Conservation (phyloP, 192 early-diverging fungal genomes). For the Entomortierella parvispora region DNA sequence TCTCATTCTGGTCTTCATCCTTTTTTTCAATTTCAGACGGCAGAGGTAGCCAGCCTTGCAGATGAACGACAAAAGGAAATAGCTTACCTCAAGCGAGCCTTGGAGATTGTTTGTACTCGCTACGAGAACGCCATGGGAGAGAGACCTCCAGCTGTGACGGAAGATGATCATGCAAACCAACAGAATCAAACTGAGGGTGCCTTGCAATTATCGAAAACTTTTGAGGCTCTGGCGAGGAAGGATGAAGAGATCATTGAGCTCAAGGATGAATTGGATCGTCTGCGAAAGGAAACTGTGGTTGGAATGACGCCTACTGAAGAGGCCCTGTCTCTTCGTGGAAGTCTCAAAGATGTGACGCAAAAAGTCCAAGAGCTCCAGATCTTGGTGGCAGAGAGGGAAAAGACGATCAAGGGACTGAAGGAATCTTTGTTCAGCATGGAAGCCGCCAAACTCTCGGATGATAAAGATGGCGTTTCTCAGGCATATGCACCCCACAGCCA, state of each 20-base stretch:
- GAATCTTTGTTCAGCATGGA: constrained; percentile 33
- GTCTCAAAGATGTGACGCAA: constrained; percentile 33
- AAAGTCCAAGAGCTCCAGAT: constrained; percentile 38
- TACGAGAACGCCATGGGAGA: constrained; percentile 50
- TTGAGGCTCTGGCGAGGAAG: constrained; percentile 49
- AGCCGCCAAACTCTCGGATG: constrained; percentile 26
- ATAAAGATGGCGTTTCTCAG: constrained; percentile 7
- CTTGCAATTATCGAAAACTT: constrained; percentile 42
- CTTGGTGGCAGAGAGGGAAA: constrained; percentile 23
- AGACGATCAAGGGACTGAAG: constrained; percentile 39
- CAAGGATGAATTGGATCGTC: constrained; percentile 22
- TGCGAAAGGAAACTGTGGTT: constrained; percentile 25
- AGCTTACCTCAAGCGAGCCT: constrained; percentile 36
- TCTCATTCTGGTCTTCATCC: no score
- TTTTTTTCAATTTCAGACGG: constrained; percentile 17
- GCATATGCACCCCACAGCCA: background rate
- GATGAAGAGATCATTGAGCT: constrained; percentile 49
- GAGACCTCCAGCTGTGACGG: constrained; percentile 26
- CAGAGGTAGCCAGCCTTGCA: constrained; percentile 29
- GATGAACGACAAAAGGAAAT: constrained; percentile 46
- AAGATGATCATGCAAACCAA: constrained; percentile 43
- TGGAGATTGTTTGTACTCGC: constrained; percentile 48
- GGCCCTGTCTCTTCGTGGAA: constrained; percentile 38
- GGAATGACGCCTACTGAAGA: constrained; percentile 43
- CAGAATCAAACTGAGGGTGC: constrained; percentile 34